phyloP scores from a whole-genome alignment of 2,329 filamentous ascomycete species.

The Talaromyces sp. region DNA sequence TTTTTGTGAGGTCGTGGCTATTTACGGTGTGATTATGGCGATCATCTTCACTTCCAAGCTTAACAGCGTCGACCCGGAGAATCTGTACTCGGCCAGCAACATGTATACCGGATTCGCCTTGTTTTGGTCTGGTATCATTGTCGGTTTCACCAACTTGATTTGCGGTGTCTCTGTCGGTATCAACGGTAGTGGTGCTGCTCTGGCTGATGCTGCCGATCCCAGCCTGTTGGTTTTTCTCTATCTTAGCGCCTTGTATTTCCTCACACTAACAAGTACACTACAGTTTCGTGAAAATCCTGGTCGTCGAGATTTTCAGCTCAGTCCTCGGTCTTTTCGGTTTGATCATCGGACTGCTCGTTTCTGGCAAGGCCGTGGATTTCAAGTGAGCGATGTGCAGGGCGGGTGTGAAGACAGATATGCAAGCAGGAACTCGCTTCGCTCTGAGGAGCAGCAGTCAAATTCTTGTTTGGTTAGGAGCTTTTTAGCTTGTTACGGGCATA shows the following conservation, averaged over 20 bases:
- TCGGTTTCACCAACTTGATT: constrained; percentile 91
- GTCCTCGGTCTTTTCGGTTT: constrained; percentile 93
- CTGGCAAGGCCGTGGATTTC: constrained; percentile 76
- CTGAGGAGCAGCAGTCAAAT: constrained; percentile 18
- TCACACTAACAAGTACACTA: constrained; percentile 8
- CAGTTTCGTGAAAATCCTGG: constrained; percentile 96
- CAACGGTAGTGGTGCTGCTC: constrained; percentile 92
- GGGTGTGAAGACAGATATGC: background rate
- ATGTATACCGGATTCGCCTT: constrained; percentile 94
- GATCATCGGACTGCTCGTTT: constrained; percentile 86
- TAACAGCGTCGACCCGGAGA: constrained; percentile 57
- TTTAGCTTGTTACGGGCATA: constrained; percentile 23
- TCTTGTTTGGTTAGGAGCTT: background rate
- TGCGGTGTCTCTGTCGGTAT: constrained; percentile 97
- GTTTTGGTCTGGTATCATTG: constrained; percentile 93
- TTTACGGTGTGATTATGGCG: constrained; percentile 99
- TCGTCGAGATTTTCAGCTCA: constrained; percentile 99
- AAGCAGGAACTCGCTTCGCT: constrained; percentile 11
- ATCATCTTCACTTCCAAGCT: constrained; percentile 96
- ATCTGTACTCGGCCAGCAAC: constrained; percentile 67
- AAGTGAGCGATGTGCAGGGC: constrained; percentile 17
- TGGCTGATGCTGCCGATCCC: constrained; percentile 91
- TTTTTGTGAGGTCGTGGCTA: constrained; percentile 99
- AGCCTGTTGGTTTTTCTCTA: constrained; percentile 61
- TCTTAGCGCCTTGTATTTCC: background rate